A percentile compares a stretch with the other conserved stretches of the same genome.
These are phyloP conservation scores for Plectosphaerella cucumerina DNA, from an alignment of 2,329 filamentous ascomycete genomes.

Conservation along the genomic window DNA sequence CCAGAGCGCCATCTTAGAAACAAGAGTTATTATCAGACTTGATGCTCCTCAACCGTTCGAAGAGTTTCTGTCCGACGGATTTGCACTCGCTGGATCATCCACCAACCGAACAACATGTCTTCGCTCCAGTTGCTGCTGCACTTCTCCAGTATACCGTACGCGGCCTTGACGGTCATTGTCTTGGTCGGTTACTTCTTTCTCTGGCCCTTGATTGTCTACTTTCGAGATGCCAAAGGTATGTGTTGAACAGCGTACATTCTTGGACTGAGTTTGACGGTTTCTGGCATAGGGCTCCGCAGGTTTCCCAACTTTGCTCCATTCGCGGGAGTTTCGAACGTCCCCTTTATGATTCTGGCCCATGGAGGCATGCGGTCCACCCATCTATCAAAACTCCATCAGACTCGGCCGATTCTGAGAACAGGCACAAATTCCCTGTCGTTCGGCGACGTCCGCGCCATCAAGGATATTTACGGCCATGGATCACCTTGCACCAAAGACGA, in stretches of 20 bases:
- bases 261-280: neutral
- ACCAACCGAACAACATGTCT: no score
- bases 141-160: no score
- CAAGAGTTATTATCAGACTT: no score
- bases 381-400: constrained; percentile 39
- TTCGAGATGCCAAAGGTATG: constrained; percentile 37
- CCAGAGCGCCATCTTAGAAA: no score
- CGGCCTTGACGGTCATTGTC: constrained; percentile 11
- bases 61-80: no score
- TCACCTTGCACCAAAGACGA: constrained; percentile 45
- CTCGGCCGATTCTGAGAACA: constrained; percentile 36
- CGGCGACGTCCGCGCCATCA: constrained; percentile 35
- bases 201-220: constrained; percentile 35
- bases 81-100: no score
- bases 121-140: no score
- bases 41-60: no score
- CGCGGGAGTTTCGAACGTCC: constrained; percentile 39
- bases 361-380: constrained; percentile 36
- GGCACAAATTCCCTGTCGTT: constrained; percentile 40
- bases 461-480: constrained; percentile 46
- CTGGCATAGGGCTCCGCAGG: constrained; percentile 31
- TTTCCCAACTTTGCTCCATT: constrained; percentile 38
- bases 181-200: constrained; percentile 28
- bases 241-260: no score
- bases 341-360: constrained; percentile 41